Percentiles rank a stretch among this genome's conserved stretches.
phyloP scores from a whole-genome alignment of 164 flowering plant genomes.

The Pachysandra terminalis region DNA sequence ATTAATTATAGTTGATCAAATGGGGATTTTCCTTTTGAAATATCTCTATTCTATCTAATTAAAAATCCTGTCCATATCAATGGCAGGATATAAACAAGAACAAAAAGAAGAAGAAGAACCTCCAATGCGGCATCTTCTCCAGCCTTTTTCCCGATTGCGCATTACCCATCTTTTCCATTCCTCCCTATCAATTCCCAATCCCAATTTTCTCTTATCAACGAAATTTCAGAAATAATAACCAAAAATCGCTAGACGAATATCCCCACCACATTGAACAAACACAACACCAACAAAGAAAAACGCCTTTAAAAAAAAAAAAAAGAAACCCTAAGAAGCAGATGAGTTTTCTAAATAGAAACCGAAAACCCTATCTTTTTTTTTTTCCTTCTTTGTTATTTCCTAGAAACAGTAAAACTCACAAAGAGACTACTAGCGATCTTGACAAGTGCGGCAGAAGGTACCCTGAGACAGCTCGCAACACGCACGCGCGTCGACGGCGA shows the following conservation, averaged over 20 bases:
- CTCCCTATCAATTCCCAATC: constrained; percentile 51
- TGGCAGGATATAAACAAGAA: background rate
- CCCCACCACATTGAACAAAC: too few species aligned
- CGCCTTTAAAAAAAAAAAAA: background rate
- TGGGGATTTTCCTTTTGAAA: background rate
- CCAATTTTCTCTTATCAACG: constrained; percentile 35
- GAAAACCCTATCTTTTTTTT: background rate
- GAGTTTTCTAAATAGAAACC: background rate
- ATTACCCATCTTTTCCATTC: constrained; percentile 58
- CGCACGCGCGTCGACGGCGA: constrained; percentile 56
- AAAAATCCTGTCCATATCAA: background rate
- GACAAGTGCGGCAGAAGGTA: constrained; percentile 95
- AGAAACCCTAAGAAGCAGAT: background rate
- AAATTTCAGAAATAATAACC: constrained; percentile 5
- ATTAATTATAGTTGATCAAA: too few species aligned
- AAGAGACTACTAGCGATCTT: constrained; percentile 90
- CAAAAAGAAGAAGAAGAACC: constrained; percentile 24
- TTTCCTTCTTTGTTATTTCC: constrained; percentile 16
- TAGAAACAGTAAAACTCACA: constrained; percentile 71
- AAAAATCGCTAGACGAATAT: too few species aligned
- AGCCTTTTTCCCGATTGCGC: constrained; percentile 26
- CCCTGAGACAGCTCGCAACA: constrained; percentile 91
- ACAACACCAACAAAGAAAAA: too few species aligned
- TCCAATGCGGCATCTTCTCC: constrained; percentile 30
- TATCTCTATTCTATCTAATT: background rate